Evolutionary conservation across 495 filamentous ascomycete genomes (phyloP), one percentile per base, ranked within the genome.

Genomic region (Penicillium soppii): DNA sequence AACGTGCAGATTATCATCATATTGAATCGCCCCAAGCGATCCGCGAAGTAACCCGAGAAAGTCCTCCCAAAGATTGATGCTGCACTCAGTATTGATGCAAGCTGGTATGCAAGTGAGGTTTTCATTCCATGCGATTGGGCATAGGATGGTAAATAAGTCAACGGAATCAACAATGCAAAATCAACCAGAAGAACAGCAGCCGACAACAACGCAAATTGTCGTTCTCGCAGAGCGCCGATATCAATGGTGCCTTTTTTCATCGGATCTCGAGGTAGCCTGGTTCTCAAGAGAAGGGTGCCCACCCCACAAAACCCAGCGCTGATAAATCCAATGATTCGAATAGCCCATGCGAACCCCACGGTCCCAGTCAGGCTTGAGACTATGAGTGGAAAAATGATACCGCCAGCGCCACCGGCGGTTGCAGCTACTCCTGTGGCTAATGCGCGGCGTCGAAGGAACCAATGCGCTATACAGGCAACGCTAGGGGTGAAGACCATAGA

Each of bases 371-470:
- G 58, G 8, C 46, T 43, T 3, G 53, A 22, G n/a, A 69, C 26
- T 33, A 69, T 43, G 15, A 57, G 42, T 5, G 83, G 83, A 32
- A 87, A 74, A 10, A 89, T 74, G 25, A 88, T 59, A 2, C 50
- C 57, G 5, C 53, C 56, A 20, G 60, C 37, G 5, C 50, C 49
- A 7, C 60, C 53, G 30, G 49, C 52, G 7, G 53, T 54, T 1
- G 29, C 42, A 6, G 57, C 49, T 16, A 59, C 44, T 2, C 56
- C 56, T 3, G 50, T 76, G 1, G 87, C 84, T 1, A 82, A 66
- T 10, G 79, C 86, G 9, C 87, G 74, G 27, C 76, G 71, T 46
- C 75, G 74, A 62, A 72, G 75, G 65, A 89, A 90, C 86, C 85
- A 90, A 3, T 82, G 82, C 1, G 76, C 71, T 8, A 82, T 70